Base-by-base conservation (phyloP, 345 rosid species). In the Eucalyptus polyanthemos region DNA sequence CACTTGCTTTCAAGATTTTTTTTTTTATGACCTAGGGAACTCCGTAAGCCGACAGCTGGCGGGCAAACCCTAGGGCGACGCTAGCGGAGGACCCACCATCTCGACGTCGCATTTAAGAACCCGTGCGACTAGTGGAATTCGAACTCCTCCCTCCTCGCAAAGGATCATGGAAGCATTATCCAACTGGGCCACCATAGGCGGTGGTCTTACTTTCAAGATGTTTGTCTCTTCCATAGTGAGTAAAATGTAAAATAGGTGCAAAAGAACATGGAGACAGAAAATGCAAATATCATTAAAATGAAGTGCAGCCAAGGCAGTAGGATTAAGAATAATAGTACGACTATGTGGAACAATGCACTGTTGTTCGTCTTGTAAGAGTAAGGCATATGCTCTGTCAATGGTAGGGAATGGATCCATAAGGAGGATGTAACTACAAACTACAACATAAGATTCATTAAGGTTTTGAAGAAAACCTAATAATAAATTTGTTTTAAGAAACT, bases 11-110 rank as follows among this genome's bases (percentile, higher is more conserved):
- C 9, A 62, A 62, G 31, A 62, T 62, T 44, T 44, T 44, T 44
- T 45, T 45, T 45, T 45, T 45, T 1, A 45, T 45, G 47, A 45
- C 47, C 47, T 0, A 44, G 3, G 47, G 47, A 9, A 45, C 47
- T 0, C 3, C 3, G 11, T 45, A 45, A 45, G 11, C 47, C 0
- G 47, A 45, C 11, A 45, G 0, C 0, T 1, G 47, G 11, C 1
- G 11, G 11, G 47, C 47, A 45, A 45, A 45, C 47, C 11, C 11
- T 45, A 0, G 47, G 11, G 47, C 47, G 47, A 45, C 11, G 3
- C 3, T 45, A 45, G 47, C 47, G 47, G 3, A 45, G 3, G 47
- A 45, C 47, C 47, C 1, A 45, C 11, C 11, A 45, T 11, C 47
- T 0, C 0, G 11, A 45, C 3, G 47, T 45, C 47, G 11, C 11